Percentiles rank a stretch among this genome's conserved stretches.
These are phyloP conservation scores for Dactylellina haptotyla DNA, from an alignment of 2,329 filamentous ascomycete species.

Conservation along the genomic window DNA sequence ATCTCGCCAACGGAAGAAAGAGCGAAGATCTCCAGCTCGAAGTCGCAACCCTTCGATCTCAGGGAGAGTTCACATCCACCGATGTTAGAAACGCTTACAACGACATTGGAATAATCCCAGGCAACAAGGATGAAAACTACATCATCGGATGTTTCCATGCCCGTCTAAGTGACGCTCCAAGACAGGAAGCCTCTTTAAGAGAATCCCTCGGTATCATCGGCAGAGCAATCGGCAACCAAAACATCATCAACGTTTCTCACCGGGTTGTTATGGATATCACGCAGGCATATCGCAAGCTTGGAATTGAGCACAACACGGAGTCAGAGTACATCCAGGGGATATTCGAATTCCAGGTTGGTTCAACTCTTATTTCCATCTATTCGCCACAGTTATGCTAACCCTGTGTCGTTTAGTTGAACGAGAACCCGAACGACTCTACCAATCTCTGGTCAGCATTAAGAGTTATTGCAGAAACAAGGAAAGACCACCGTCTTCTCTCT, in stretches of 20 bases:
- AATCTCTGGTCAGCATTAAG: slow-evolving; percentile 44
- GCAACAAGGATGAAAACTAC: slow-evolving; percentile 67
- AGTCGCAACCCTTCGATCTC: slow-evolving; percentile 69
- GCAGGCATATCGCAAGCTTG: slow-evolving; percentile 32
- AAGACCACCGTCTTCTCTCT: slow-evolving; percentile 24
- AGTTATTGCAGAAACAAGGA: slow-evolving; percentile 34
- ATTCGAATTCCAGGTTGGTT: slow-evolving; percentile 35
- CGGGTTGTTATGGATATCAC: slow-evolving; percentile 62
- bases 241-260: slow-evolving; percentile 69
- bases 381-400: not conserved
- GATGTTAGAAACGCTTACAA: slow-evolving; percentile 70
- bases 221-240: slow-evolving; percentile 68
- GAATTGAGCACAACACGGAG: slow-evolving; percentile 6
- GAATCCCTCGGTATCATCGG: slow-evolving; percentile 71
- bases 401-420: slow-evolving; percentile 17
- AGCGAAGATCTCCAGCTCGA: slow-evolving; percentile 70
- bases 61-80: slow-evolving; percentile 68
- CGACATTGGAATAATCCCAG: slow-evolving; percentile 68
- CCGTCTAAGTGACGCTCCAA: slow-evolving; percentile 67
- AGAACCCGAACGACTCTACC: slow-evolving; percentile 20
- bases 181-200: slow-evolving; percentile 68
- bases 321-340: slow-evolving; percentile 34
- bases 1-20: slow-evolving; percentile 68
- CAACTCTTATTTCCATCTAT: not conserved
- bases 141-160: slow-evolving; percentile 72